Conservation (phyloP, 2,329 filamentous ascomycete genomes). For the Phyllosticta ampelicida region DNA sequence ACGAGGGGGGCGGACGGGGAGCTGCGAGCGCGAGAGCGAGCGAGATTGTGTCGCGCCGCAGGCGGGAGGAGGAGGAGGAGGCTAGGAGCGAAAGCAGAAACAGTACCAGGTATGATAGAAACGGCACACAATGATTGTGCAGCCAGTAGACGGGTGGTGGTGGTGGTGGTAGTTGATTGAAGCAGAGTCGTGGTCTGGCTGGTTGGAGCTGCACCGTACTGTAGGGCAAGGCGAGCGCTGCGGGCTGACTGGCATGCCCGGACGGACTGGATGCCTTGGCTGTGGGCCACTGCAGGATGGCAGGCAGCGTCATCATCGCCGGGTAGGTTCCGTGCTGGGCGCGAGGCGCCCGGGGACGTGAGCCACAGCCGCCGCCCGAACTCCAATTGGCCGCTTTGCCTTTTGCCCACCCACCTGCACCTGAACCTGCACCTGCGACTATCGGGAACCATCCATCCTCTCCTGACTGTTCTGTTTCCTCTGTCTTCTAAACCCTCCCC, state of each 20-base stretch:
- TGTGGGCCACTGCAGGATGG: neutral
- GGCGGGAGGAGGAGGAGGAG: neutral
- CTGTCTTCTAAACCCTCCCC: neutral
- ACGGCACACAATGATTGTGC: neutral
- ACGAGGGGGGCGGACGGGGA: slow-evolving; percentile 48
- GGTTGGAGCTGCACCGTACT: neutral
- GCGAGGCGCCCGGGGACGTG: too few species aligned
- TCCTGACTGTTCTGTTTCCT: too few species aligned
- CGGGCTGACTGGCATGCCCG: too few species aligned
- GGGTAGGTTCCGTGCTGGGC: neutral
- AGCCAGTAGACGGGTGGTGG: neutral
- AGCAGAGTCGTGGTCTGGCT: neutral
- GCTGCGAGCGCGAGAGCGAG: slow-evolving; percentile 2
- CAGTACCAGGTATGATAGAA: neutral
- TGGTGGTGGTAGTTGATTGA: neutral
- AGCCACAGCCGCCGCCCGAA: neutral
- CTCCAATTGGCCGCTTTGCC: neutral
- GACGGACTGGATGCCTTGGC: neutral
- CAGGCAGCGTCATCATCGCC: neutral
- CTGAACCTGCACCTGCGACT: neutral
- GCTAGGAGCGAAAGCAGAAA: neutral
- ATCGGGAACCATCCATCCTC: neutral
- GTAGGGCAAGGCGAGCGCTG: neutral
- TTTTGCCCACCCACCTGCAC: neutral
- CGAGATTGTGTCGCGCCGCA: neutral